phyloP scores from a whole-genome alignment of 169 alveolate species.

The Plasmodium cynomolgi region DNA sequence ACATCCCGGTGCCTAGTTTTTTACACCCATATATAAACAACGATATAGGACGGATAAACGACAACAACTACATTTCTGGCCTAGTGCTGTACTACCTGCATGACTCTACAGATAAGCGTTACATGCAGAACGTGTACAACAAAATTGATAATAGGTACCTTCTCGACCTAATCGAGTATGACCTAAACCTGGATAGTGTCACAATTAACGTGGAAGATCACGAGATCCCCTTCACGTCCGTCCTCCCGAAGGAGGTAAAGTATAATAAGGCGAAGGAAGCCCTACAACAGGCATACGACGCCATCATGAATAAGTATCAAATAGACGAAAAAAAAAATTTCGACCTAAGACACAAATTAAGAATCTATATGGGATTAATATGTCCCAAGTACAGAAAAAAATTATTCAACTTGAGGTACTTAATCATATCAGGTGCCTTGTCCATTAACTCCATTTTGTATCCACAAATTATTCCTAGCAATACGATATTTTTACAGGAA shows the following conservation, averaged over 20 bases:
- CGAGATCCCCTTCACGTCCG: conserved; percentile 52
- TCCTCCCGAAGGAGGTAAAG: conserved; percentile 41
- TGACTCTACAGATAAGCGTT: conserved; percentile 16
- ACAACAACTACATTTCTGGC: conserved; percentile 66
- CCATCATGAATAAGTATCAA: conserved; percentile 13
- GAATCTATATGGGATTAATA: conserved; percentile 68
- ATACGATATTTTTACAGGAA: conserved; percentile 56
- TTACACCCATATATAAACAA: conserved; percentile 63
- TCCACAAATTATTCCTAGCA: conserved; percentile 52
- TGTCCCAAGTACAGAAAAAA: conserved; percentile 69
- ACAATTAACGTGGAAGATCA: conserved; percentile 11
- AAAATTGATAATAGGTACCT: conserved; percentile 55
- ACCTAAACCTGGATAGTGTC: conserved; percentile 31
- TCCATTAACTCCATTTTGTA: conserved; percentile 49
- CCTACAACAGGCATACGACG: conserved; percentile 32
- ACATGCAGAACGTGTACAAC: conserved; percentile 48
- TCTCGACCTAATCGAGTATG: conserved; percentile 41
- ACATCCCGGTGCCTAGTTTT: conserved; percentile 39
- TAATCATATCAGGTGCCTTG: conserved; percentile 54
- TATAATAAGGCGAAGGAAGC: conserved; percentile 27
- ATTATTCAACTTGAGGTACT: conserved; percentile 45
- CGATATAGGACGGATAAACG: conserved; percentile 55
- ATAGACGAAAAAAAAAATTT: conserved; percentile 22
- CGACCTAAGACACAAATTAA: conserved; percentile 68
- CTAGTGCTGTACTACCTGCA: conserved; percentile 62